Evolutionary conservation across 306 rosid genomes (phyloP).

Genomic region (Vicia faba): DNA sequence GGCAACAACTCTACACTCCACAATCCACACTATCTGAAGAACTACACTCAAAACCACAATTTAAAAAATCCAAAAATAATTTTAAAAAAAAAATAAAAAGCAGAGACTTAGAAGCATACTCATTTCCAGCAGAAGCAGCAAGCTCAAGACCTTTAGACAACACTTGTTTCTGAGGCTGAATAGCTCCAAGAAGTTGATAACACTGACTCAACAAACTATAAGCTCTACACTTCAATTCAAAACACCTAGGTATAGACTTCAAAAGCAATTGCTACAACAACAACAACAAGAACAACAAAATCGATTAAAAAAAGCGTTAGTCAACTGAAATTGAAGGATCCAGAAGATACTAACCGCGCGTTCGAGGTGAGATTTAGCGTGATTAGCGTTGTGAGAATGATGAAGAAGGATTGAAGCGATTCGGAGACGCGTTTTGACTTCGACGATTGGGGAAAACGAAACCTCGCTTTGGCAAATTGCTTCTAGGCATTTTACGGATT

Average conservation of each 20-base stretch:
- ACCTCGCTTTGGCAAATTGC: conserved; percentile 86
- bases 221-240: conserved; percentile 85
- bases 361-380: conserved; percentile 90
- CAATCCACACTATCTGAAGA: neutral
- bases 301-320: neutral
- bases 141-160: conserved; percentile 82
- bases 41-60: neutral
- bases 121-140: conserved; percentile 58
- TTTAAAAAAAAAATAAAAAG: neutral
- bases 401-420: conserved; percentile 82
- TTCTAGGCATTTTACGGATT: conserved; percentile 82
- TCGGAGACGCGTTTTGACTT: conserved; percentile 93
- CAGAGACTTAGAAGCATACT: conserved; percentile 44
- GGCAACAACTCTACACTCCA: neutral
- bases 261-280: conserved; percentile 67
- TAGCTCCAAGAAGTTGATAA: conserved; percentile 89
- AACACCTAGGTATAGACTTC: conserved; percentile 82
- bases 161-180: conserved; percentile 80
- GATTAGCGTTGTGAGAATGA: conserved; percentile 78
- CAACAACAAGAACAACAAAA: neutral
- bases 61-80: neutral
- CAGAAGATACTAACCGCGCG: conserved; percentile 56
- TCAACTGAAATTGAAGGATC: neutral
- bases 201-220: conserved; percentile 88
- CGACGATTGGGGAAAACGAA: conserved; percentile 84